Base-by-base conservation (phyloP, 2,329 filamentous ascomycete genomes). In the Hansfordia pulvinata region DNA sequence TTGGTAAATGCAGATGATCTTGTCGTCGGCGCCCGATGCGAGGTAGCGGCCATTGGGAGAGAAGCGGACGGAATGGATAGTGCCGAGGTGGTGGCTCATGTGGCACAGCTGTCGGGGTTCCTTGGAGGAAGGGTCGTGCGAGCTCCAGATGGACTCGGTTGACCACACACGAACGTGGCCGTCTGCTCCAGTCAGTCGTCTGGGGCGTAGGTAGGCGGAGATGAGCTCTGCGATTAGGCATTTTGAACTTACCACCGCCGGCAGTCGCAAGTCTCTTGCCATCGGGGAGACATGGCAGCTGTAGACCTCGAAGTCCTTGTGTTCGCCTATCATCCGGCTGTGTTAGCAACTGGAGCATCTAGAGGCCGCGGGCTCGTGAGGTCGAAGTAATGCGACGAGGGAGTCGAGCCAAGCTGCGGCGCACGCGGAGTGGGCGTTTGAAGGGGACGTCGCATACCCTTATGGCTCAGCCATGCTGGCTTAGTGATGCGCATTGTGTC, bases 91-190 rank as follows among this genome's bases (percentile, higher is more conserved):
- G 49, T 96, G 86, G 69, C 85, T 96, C 73, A 98, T 90, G 44
- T 92, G 88, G 41, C 88, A 93, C 43, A 98, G 73, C 63, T 98
- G 92, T 44, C 82, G 85, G 25, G 92, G 88, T 44, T 74, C 79
- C 29, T 63, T 67, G 55, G 77, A 86, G 33, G 66, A 64, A 18
- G 72, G 59, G 38, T 88, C 72, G 36, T 74, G 67, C 34, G 84
- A 77, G 42, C 83, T 81, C 50, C 84, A 77, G 47, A 98, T 84
- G 30, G 90, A 79, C 41, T 96, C 88, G 31, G 83, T 94, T 13
- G 88, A 94, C 90, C 90, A 98, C 42, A 98, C 82, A 37, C 92
- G 80, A 34, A 98, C 90, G 52, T 94, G 84, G 47, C 90, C 88
- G 64, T 98, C 90, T 80, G 41, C 28, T 30, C 30, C 14, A n/a